Evolutionary conservation across 2,329 filamentous ascomycete genomes (phyloP), one percentile per base, ranked within the genome.

Genomic region (Trichoderma koningiopsis): DNA sequence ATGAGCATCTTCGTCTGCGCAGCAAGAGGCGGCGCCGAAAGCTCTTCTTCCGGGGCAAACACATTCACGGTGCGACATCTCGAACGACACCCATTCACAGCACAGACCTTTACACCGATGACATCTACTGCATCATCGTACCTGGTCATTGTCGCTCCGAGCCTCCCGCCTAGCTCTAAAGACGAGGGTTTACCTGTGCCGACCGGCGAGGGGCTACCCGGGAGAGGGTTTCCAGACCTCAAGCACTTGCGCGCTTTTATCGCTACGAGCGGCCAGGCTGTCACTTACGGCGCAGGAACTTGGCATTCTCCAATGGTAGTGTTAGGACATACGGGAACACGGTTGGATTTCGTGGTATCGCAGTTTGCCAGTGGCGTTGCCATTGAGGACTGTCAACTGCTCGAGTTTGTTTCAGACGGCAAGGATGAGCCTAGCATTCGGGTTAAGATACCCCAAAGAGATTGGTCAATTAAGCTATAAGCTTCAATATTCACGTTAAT

Each of bases 221-320:
- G 88, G 19, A 78, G 84, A 43, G 90, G 90, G 0, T 78, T 93
- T 22, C 95, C 96, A 0, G 93, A 97, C 78, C 76, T 97, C 52
- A 77, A 79, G 27, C 85, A 87, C 10, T 75, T 97, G 49, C 86
- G 84, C 73, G 95, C 94, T 0, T 99, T 97, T 77, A 81, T 96
- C 67, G 94, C 92, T 1, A 87, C 85, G 61, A 90, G 89, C 3
- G 85, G 86, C 29, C 93, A 97, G 82, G 94, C 93, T 13, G 93
- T 99, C 16, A 97, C 94, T 3, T 99, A 98, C 79, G 93, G 88
- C 1, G 89, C 92, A 1, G 96, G 93, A 5, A 97, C 94, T 66
- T 99, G 95, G 88, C 96, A 99, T 83, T 94, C 95, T 71, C 96
- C 96, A 0, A 98, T 99, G 95, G 92, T 94, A 16, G 94, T 93